Conservation (phyloP, 768 basidiomycete genomes). For the Boletus tylopilopsis region DNA sequence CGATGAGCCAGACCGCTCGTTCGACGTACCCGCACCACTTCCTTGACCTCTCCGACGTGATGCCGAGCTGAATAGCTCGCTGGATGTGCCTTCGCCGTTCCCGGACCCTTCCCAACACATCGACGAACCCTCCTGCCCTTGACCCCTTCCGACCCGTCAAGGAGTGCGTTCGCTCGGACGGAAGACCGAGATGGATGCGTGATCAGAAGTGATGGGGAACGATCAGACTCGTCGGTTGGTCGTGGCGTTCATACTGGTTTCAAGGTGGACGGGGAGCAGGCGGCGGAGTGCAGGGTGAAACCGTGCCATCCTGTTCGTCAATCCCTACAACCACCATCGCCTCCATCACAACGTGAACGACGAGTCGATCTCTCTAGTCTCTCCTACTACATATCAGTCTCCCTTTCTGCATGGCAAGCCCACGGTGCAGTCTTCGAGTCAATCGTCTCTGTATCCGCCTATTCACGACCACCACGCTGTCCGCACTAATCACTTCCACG, state of each 20-base stretch:
- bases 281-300: conserved; percentile 4
- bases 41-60: too few species aligned
- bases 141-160: too few species aligned
- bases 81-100: too few species aligned
- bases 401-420: conserved; percentile 39
- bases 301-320: conserved; percentile 4
- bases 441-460: neutral
- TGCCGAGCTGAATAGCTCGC: too few species aligned
- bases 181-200: conserved; percentile 64
- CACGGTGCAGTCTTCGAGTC: conserved; percentile 16
- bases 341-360: conserved; percentile 10
- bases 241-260: conserved; percentile 29
- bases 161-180: too few species aligned
- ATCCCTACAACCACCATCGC: conserved; percentile 10
- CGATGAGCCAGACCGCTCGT: too few species aligned
- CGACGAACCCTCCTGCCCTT: too few species aligned
- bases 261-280: conserved; percentile 29
- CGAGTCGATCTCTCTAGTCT: conserved; percentile 35
- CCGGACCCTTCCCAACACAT: too few species aligned
- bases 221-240: conserved; percentile 15
- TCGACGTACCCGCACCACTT: too few species aligned
- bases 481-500: conserved; percentile 48
- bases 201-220: conserved; percentile 33
- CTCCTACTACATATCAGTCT: conserved; percentile 39
- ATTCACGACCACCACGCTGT: conserved; percentile 29